Conservation (phyloP, 2,329 filamentous ascomycete species). For the Botrytis porri region DNA sequence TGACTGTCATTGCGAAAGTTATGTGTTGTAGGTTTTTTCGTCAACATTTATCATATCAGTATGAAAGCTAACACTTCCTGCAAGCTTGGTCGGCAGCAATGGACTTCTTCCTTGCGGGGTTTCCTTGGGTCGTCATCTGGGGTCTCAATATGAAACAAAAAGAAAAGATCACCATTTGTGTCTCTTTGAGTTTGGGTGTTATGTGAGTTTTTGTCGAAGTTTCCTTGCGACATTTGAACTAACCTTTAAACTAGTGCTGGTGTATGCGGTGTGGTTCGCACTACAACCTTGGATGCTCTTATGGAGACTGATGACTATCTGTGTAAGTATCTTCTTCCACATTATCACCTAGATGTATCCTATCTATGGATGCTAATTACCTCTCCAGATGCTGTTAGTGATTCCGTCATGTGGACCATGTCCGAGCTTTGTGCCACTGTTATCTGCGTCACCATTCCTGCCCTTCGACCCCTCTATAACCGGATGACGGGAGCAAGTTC, state of each 20-base stretch:
- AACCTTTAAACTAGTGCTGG: neutral
- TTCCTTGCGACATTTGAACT: neutral
- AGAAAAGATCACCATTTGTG: slow-evolving; percentile 14
- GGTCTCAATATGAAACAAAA: slow-evolving; percentile 11
- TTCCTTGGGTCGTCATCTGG: slow-evolving; percentile 3
- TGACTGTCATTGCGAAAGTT: slow-evolving; percentile 3
- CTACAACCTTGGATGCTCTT: slow-evolving; percentile 4
- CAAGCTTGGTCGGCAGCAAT: slow-evolving; percentile 4
- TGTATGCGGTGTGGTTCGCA: neutral
- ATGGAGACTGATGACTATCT: slow-evolving; percentile 1
- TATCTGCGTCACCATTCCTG: slow-evolving; percentile 12
- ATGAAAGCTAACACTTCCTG: neutral
- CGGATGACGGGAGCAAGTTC: neutral
- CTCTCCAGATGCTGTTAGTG: slow-evolving; percentile 8
- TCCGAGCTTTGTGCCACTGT: slow-evolving; percentile 8
- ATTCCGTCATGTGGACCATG: slow-evolving; percentile 17
- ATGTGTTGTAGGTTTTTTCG: slow-evolving; percentile 5
- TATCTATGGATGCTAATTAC: neutral
- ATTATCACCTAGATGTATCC: neutral
- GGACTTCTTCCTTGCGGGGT: slow-evolving; percentile 15
- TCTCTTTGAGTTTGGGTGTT: slow-evolving; percentile 6
- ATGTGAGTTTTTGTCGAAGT: neutral
- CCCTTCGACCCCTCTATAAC: slow-evolving; percentile 15
- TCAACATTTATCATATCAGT: neutral
- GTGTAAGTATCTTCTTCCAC: neutral